Base-by-base conservation (phyloP, 306 rosid species). In the Acacia acuminata region DNA sequence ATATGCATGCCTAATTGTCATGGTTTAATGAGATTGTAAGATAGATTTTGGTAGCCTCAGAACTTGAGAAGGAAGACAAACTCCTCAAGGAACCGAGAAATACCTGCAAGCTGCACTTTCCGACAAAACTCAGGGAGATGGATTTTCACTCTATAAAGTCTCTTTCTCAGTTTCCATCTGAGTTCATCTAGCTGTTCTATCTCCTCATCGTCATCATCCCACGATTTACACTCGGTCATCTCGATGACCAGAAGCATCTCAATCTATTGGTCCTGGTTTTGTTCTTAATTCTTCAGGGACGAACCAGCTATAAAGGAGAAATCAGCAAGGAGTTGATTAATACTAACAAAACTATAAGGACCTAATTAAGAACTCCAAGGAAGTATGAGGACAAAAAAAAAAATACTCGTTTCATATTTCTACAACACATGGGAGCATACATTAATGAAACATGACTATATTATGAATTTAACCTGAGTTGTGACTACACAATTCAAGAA, bases 401-500 rank as follows among this genome's bases (percentile, higher is more conserved):
- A 11, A 25, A 60, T n/a, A 61, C 36, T 22, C 36, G 25, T 10
- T 61, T 61, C 36, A 73, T 9, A 3, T 50, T 30, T 25, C 58
- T 74, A 55, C 36, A 53, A 55, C 60, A 56, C 25, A 40, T 47
- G 1, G 38, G 67, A 74, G n/a, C 53, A 66, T 42, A 81, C 55
- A n/a, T 30, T 22, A 70, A n/a, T 69, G 43, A 40, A 32, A 75
- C 34, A 58, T 38, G 32, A 42, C 64, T 50, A 73, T 64, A 71
- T 25, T 25, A 71, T 44, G 17, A 44, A 27, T 20, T 51, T 81
- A 48, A 13, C 17, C 63, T 42, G 30, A 75, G 30, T 64, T 22
- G 51, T 76, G 47, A 53, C 82, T 53, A 76, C 69, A 61, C 69
- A 61, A 81, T 53, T 70, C 38, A 12, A 71, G 53, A 76, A 44